Conservation (phyloP, 1,284 basidiomycete species). For the Papiliotrema flavescens region DNA sequence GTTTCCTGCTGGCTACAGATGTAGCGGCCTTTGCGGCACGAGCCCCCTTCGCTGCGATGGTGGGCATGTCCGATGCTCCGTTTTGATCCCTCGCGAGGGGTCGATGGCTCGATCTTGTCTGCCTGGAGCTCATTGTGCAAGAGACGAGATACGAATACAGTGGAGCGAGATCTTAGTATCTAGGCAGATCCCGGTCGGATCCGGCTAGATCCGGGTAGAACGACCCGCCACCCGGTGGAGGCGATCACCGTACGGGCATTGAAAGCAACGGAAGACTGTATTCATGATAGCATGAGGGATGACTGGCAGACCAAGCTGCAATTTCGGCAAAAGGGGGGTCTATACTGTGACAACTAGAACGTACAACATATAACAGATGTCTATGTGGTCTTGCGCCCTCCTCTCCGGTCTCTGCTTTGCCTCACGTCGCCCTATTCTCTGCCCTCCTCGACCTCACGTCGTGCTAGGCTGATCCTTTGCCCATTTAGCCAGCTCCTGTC, state of each 20-base stretch:
- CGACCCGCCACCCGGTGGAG: not conserved
- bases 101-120: not conserved
- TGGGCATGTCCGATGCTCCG: not conserved
- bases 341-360: too few species aligned
- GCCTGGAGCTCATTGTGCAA: not conserved
- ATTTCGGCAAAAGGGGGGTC: too few species aligned
- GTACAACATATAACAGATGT: too few species aligned
- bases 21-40: not conserved
- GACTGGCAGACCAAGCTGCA: too few species aligned
- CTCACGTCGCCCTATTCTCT: not conserved
- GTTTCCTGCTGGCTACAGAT: not conserved
- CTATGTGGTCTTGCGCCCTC: too few species aligned
- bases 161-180: not conserved
- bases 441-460: not conserved
- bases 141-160: not conserved
- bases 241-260: not conserved
- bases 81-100: too few species aligned
- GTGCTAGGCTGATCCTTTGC: conserved; percentile 47
- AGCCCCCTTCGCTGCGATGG: not conserved
- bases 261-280: too few species aligned
- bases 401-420: too few species aligned
- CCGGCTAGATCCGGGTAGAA: too few species aligned
- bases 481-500: conserved; percentile 65
- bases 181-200: too few species aligned
- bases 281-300: too few species aligned